Percentiles rank a stretch among this genome's conserved stretches.
Evolutionary conservation across 495 filamentous ascomycete genomes (phyloP).

Genomic region (Tuber umbilicatum): DNA sequence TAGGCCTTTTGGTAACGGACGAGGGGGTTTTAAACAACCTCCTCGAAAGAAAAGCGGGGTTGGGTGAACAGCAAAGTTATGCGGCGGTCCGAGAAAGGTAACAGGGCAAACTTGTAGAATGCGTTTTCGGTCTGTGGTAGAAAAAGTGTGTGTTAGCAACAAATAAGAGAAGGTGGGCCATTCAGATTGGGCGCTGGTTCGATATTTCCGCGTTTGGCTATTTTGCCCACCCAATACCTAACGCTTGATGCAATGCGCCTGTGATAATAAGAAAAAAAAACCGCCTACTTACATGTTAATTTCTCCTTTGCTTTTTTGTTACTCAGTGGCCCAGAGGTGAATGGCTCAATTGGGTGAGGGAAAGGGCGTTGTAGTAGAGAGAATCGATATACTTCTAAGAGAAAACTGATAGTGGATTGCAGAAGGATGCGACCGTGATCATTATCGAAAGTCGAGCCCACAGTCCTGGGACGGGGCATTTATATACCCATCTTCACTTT

Average conservation of each 20-base stretch:
- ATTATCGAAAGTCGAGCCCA: background rate
- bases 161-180: background rate
- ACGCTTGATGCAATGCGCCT: constrained; percentile 1
- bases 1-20: background rate
- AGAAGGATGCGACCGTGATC: background rate
- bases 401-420: background rate
- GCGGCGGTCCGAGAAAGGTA: constrained; percentile 10
- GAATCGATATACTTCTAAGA: background rate
- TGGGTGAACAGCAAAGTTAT: constrained; percentile 10
- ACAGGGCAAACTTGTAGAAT: constrained; percentile 7
- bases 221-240: background rate
- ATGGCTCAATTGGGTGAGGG: background rate
- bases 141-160: constrained; percentile 3
- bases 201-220: background rate
- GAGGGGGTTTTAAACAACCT: constrained; percentile 12
- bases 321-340: background rate
- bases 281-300: background rate
- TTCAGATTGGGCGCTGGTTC: background rate
- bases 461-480: background rate
- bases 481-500: background rate
- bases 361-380: background rate
- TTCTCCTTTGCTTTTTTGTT: constrained; percentile 1
- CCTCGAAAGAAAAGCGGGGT: constrained; percentile 11
- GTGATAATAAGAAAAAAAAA: background rate
- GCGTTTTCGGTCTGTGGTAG: constrained; percentile 7